phyloP scores from a whole-genome alignment of 495 filamentous ascomycete genomes.

The Polyplosphaeria fusca region DNA sequence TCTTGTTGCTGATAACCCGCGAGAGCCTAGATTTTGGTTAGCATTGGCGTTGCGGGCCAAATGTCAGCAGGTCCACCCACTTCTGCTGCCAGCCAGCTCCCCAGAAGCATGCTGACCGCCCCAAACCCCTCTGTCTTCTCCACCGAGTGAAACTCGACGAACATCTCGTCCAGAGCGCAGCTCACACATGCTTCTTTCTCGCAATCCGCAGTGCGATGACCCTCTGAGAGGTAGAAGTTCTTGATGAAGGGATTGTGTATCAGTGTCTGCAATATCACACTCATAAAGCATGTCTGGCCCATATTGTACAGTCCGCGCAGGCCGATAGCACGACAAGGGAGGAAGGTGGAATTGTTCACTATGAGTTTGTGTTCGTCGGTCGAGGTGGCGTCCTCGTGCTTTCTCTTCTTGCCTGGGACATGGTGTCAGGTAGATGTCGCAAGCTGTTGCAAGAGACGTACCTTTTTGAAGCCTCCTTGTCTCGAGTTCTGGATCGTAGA shows the following conservation, averaged over 20 bases:
- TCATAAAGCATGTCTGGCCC: constrained; percentile 91
- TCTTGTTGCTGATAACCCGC: constrained; percentile 93
- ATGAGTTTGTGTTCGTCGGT: constrained; percentile 59
- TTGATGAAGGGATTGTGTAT: constrained; percentile 83
- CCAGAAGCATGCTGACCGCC: constrained; percentile 72
- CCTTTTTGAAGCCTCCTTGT: constrained; percentile 59
- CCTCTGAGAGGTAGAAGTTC: constrained; percentile 82
- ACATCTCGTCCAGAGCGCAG: constrained; percentile 87
- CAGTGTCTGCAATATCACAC: constrained; percentile 81
- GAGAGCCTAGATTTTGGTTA: constrained; percentile 54
- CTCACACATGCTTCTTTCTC: constrained; percentile 66
- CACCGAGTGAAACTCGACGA: constrained; percentile 78
- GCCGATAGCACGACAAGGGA: constrained; percentile 67
- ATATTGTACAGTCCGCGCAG: constrained; percentile 91
- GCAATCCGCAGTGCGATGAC: constrained; percentile 71
- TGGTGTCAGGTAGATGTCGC: no score
- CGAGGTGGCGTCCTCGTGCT: constrained; percentile 57
- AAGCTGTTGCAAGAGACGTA: no score
- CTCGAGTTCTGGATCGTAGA: constrained; percentile 83
- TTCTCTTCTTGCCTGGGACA: constrained; percentile 51
- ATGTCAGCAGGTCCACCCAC: constrained; percentile 41
- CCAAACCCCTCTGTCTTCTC: constrained; percentile 83
- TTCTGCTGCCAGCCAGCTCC: constrained; percentile 69
- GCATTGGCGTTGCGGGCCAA: not conserved
- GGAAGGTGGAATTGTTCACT: constrained; percentile 55